These are phyloP conservation scores for Vitis hybrid DNA, from an alignment of 177 flowering plant genomes.

Conservation along the genomic window DNA sequence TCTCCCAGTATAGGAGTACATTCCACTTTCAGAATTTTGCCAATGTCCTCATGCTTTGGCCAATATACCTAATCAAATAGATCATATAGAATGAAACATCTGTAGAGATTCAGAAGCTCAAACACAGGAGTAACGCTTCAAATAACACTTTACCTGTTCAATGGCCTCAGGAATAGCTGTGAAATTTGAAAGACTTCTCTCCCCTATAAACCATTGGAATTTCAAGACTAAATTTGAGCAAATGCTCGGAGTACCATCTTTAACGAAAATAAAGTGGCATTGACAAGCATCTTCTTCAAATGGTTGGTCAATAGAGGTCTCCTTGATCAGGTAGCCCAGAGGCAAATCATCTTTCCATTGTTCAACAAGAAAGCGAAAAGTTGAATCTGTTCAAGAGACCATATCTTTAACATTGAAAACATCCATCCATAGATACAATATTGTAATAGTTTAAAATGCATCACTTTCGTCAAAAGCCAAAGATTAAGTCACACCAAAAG, in stretches of 20 bases:
- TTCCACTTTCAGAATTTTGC: slow-evolving; percentile 78
- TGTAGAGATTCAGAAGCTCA: background rate
- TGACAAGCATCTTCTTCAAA: slow-evolving; percentile 88
- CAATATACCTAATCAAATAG: slow-evolving; percentile 65
- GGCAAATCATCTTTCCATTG: slow-evolving; percentile 89
- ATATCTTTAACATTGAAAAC: background rate
- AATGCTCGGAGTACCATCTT: slow-evolving; percentile 41
- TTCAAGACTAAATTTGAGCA: slow-evolving; percentile 60
- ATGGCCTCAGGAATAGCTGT: slow-evolving; percentile 62
- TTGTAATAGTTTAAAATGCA: background rate
- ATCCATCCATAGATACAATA: background rate
- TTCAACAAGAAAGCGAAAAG: slow-evolving; percentile 72
- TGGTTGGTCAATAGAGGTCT: slow-evolving; percentile 79
- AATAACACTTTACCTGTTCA: slow-evolving; percentile 55
- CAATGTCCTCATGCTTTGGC: slow-evolving; percentile 85
- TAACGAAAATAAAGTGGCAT: slow-evolving; percentile 74
- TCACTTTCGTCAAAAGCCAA: background rate
- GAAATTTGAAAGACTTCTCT: slow-evolving; percentile 66
- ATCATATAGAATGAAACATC: slow-evolving; percentile 1
- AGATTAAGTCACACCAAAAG: background rate
- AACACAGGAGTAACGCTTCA: background rate
- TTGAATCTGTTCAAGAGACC: slow-evolving; percentile 58
- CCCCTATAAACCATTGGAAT: slow-evolving; percentile 91
- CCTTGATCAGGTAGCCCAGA: slow-evolving; percentile 70
- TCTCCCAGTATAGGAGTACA: slow-evolving; percentile 77